phyloP scores from a whole-genome alignment of 2,329 filamentous ascomycete genomes.

The Neonectria hederae region DNA sequence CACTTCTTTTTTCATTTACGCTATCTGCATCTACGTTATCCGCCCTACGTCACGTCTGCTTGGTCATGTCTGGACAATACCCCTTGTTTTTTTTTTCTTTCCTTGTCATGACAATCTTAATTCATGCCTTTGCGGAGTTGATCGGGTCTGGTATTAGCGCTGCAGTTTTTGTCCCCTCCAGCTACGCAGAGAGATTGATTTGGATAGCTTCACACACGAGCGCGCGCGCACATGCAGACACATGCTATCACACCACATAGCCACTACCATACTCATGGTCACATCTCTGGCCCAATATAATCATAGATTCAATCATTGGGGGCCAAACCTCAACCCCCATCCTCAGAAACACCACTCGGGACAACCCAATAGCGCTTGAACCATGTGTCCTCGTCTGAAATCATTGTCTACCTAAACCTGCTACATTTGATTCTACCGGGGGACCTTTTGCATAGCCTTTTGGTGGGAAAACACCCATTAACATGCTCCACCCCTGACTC shows the following conservation, averaged over 20 bases:
- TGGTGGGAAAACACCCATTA: constrained; percentile 47
- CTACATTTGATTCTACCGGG: constrained; percentile 45
- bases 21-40: constrained; percentile 7
- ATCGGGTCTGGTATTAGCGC: constrained; percentile 18
- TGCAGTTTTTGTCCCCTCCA: constrained; percentile 15
- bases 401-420: constrained; percentile 44
- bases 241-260: constrained; percentile 5
- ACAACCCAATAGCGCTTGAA: constrained; percentile 10
- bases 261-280: neutral
- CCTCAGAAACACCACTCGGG: constrained; percentile 7
- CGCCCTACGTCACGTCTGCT: constrained; percentile 14
- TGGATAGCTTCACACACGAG: constrained; percentile 8
- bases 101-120: constrained; percentile 9
- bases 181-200: constrained; percentile 15
- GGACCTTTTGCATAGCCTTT: constrained; percentile 43
- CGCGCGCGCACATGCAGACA: neutral
- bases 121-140: constrained; percentile 20
- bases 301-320: constrained; percentile 17
- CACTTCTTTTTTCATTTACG: neutral
- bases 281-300: constrained; percentile 1
- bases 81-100: constrained; percentile 24
- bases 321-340: neutral
- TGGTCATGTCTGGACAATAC: constrained; percentile 43
- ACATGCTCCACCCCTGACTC: constrained; percentile 46
- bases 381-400: constrained; percentile 37